Evolutionary conservation across 1,139 yeast genomes (phyloP).

Genomic region (Hanseniaspora sp.): DNA sequence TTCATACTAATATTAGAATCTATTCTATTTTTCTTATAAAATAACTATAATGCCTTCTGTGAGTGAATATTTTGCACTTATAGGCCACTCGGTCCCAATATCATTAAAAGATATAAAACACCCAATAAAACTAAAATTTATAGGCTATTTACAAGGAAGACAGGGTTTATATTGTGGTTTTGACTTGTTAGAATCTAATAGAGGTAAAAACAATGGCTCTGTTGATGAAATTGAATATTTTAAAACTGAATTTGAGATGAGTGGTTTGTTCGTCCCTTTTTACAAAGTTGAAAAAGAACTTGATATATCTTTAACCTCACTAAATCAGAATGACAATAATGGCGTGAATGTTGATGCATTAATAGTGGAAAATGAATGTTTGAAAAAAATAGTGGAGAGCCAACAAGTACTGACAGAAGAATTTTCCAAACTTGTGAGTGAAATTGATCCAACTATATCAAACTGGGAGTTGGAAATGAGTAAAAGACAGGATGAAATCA

Average conservation of each 20-base stretch:
- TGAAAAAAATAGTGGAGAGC: constrained; percentile 17
- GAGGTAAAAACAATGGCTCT: constrained; percentile 75
- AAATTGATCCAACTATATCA: constrained; percentile 15
- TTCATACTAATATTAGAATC: no score
- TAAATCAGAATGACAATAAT: background rate
- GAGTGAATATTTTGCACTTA: constrained; percentile 14
- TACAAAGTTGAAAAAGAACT: constrained; percentile 16
- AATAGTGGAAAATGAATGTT: constrained; percentile 25
- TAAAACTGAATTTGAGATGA: constrained; percentile 45
- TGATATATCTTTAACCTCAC: constrained; percentile 2
- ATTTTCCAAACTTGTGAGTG: constrained; percentile 22
- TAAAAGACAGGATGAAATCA: background rate
- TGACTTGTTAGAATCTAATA: constrained; percentile 52
- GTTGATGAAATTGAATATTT: constrained; percentile 55
- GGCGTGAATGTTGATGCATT: constrained; percentile 22
- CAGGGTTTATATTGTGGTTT: constrained; percentile 80
- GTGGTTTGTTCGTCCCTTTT: constrained; percentile 68
- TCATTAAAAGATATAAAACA: constrained; percentile 40
- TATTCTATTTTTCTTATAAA: background rate
- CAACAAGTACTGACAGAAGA: constrained; percentile 18
- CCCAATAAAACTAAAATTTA: constrained; percentile 40
- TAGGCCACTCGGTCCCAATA: constrained; percentile 26
- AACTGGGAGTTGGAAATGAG: background rate
- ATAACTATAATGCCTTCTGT: background rate
- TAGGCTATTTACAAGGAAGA: constrained; percentile 67